Percentiles rank a stretch among this genome's conserved stretches.
These are phyloP conservation scores for Spiromastix sp. DNA, from an alignment of 2,329 filamentous ascomycete species.

Conservation along the genomic window DNA sequence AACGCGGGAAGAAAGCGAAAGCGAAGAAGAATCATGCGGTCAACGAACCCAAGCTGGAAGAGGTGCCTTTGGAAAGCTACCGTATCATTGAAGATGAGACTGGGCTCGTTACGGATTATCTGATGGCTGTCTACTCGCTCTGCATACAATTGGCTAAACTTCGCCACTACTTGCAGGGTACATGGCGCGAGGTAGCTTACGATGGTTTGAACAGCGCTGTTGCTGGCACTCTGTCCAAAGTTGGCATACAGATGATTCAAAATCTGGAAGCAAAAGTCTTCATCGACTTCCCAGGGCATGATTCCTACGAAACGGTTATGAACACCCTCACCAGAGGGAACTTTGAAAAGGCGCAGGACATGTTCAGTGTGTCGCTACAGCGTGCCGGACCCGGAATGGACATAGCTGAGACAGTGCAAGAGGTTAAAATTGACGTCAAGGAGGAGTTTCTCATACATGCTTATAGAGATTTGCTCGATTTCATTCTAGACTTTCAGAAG, in stretches of 20 bases:
- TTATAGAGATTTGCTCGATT: constrained; percentile 36
- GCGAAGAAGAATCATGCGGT: constrained; percentile 11
- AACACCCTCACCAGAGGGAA: constrained; percentile 32
- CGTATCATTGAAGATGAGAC: constrained; percentile 32
- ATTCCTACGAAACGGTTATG: constrained; percentile 35
- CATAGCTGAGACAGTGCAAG: constrained; percentile 8
- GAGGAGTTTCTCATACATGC: constrained; percentile 36
- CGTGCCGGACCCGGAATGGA: constrained; percentile 6
- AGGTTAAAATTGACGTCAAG: constrained; percentile 26
- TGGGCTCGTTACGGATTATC: constrained; percentile 30
- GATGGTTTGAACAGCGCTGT: constrained; percentile 35
- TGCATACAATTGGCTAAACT: constrained; percentile 29
- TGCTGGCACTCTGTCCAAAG: constrained; percentile 34
- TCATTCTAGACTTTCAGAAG: constrained; percentile 37
- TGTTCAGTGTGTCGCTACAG: constrained; percentile 15
- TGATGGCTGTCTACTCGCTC: constrained; percentile 35
- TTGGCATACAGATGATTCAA: constrained; percentile 34
- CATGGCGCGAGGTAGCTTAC: constrained; percentile 39
- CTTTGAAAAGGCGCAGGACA: constrained; percentile 20
- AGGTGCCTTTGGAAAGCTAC: constrained; percentile 37
- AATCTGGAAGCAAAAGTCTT: constrained; percentile 30
- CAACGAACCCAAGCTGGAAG: constrained; percentile 18
- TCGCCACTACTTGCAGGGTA: constrained; percentile 28
- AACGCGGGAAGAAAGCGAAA: constrained; percentile 18
- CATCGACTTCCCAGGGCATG: constrained; percentile 36